Conservation (phyloP, 768 basidiomycete species). For the Hemileccinum rubropunctum region DNA sequence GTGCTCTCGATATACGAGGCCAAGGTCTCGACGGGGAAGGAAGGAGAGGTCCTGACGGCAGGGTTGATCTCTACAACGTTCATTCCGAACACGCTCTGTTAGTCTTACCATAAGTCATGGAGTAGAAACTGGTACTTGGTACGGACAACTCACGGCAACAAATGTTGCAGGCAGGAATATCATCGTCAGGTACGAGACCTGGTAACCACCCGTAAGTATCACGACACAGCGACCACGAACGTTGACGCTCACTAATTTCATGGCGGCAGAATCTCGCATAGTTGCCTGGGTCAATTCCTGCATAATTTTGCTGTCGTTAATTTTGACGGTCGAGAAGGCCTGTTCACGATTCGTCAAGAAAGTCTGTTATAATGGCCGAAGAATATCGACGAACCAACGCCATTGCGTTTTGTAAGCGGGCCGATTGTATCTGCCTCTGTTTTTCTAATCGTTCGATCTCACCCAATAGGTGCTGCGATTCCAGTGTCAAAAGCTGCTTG, state of each 20-base stretch:
- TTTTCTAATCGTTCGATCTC: slow-evolving; percentile 40
- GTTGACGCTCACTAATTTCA: slow-evolving; percentile 29
- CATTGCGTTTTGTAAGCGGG: slow-evolving; percentile 33
- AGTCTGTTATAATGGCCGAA: background rate
- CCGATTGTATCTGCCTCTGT: slow-evolving; percentile 26
- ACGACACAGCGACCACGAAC: background rate
- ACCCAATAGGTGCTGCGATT: slow-evolving; percentile 33
- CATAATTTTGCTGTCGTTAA: slow-evolving; percentile 53
- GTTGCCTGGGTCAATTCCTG: slow-evolving; percentile 47
- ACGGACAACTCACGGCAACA: slow-evolving; percentile 22
- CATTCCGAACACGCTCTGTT: slow-evolving; percentile 33
- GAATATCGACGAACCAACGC: slow-evolving; percentile 19
- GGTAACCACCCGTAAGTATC: slow-evolving; percentile 5
- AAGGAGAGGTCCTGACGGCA: no score
- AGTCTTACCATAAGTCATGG: background rate
- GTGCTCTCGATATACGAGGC: slow-evolving; percentile 40
- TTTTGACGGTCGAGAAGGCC: slow-evolving; percentile 62
- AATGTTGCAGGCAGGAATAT: slow-evolving; percentile 58
- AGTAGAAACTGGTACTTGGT: no score
- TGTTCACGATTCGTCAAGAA: slow-evolving; percentile 19
- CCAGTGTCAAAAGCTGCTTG: slow-evolving; percentile 11
- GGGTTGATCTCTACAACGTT: slow-evolving; percentile 10
- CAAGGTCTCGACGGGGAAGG: slow-evolving; percentile 24
- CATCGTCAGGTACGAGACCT: slow-evolving; percentile 59
- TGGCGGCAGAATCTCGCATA: slow-evolving; percentile 39